These are phyloP conservation scores for Epichloe uncinata DNA, from an alignment of 2,329 filamentous ascomycete genomes.

Conservation along the genomic window DNA sequence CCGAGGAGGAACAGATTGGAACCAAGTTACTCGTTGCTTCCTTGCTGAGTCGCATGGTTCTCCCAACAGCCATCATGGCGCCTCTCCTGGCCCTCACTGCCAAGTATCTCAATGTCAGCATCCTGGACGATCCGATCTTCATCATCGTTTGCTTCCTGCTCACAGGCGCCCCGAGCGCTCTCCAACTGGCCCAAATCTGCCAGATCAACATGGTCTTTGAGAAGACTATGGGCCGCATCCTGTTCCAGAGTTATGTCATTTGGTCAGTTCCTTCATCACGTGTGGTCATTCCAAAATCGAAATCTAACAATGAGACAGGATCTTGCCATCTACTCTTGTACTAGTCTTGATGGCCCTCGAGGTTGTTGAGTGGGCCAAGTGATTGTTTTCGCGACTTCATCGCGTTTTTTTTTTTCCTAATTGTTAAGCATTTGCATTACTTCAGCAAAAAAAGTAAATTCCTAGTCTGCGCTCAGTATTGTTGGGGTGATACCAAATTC, in stretches of 20 bases:
- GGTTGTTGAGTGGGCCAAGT: slow-evolving; percentile 72
- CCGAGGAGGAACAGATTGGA: slow-evolving; percentile 55
- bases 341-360: slow-evolving; percentile 87
- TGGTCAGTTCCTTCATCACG: slow-evolving; percentile 46
- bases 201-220: slow-evolving; percentile 97
- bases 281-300: not conserved
- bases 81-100: slow-evolving; percentile 76
- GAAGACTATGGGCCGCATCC: slow-evolving; percentile 78
- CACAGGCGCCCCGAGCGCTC: slow-evolving; percentile 80
- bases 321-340: slow-evolving; percentile 81
- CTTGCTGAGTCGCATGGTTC: slow-evolving; percentile 77
- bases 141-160: slow-evolving; percentile 96
- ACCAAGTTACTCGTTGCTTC: slow-evolving; percentile 76
- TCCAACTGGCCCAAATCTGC: slow-evolving; percentile 95
- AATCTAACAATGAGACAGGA: slow-evolving; percentile 40
- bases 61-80: slow-evolving; percentile 86
- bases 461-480: not conserved
- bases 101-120: slow-evolving; percentile 85
- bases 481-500: not conserved
- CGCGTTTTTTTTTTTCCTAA: not conserved
- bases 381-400: slow-evolving; percentile 5
- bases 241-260: slow-evolving; percentile 82
- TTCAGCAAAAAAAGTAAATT: not conserved
- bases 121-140: slow-evolving; percentile 95
- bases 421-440: not conserved